Base-by-base conservation (phyloP, 2,329 filamentous ascomycete genomes). In the Lanzia echinophila region DNA sequence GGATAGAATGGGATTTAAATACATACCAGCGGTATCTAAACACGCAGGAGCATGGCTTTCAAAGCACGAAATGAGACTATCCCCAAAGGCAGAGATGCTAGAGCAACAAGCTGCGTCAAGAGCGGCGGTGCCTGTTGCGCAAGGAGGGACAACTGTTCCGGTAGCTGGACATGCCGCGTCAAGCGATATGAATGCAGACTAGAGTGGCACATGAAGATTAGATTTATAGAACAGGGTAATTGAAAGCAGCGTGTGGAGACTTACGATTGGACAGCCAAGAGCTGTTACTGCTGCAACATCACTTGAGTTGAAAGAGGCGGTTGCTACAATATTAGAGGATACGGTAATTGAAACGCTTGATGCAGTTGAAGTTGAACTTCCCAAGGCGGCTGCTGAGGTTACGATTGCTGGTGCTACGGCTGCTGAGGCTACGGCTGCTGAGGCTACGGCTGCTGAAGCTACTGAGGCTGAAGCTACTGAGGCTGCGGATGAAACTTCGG, bases 141-240 rank as follows among this genome's bases (percentile, higher is more conserved):
- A 53, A 13, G 50, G 28, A 0, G 50, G 50, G 22, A 53, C 24
- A 17, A 17, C 43, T 3, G 33, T 42, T 2, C 50, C 50, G 3
- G 43, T 53, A 13, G 47, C 47, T 4, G 50, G 50, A 41, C 50
- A 53, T 20, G 31, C 19, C 17, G 50, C 24, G 19, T 53, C 44
- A 22, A 53, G 50, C 6, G 50, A 42, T 32, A 53, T 32, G 43
- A 53, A 53, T 7, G 50, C 44, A 36, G 50, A 53, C 50, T 53
- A 3, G 12, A 13, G 41, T 1, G 1, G 6, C 8, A 4, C 6
- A 11, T 7, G n/a, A 15, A 31, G 6, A 13, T 22, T 6, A 10
- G 17, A 17, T 2, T 3, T 0, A 4, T n/a, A 17, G 24, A 8
- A 17, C 7, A 6, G 22, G 1, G 20, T 3, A 17, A 41, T 7